Base-by-base conservation (phyloP, 2,329 filamentous ascomycete genomes). In the Phymatotrichopsis omnivora region DNA sequence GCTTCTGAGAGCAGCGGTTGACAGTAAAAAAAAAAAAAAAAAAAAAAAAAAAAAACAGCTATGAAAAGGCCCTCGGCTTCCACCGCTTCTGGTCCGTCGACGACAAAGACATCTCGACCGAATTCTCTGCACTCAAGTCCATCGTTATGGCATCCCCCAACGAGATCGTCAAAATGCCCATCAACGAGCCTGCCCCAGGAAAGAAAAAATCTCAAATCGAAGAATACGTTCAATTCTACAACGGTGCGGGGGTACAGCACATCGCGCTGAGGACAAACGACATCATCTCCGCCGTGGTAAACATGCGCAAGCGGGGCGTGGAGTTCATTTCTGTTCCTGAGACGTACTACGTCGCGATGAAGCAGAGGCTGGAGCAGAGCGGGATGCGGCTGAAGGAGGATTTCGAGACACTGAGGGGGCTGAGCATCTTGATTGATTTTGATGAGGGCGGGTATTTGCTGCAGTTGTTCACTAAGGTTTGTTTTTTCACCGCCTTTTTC, bases 61-160 rank as follows among this genome's bases (percentile, higher is more conserved):
- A 95, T 69, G 87, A 95, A 68, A 76, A 79, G 53, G 83, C 81
- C 52, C 81, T 95, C 22, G 82, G 81, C 43, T 95, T 95, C 75
- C 86, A 94, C 69, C 84, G 87, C 56, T 95, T 95, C 78, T 95
- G 89, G 89, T 85, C 80, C 43, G 87, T 95, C 47, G 89, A 95
- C 64, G 89, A 95, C 70, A 82, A 77, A 57, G 78, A 93, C 62
- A 93, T 95, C 67, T 85, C 78, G 73, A 94, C 84, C 56, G 86
- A 93, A 62, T 95, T 85, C 73, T 86, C 81, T 1, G 86, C 89
- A 7, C 72, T 95, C 36, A 85, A 80, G 66, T 84, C 77, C 60
- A 79, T 95, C 60, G 89, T 95, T 61, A 94, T 95, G 86, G 76
- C 82, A 31, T 85, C 80, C 4, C 77, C 78, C 49, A 85, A 87